Evolutionary conservation across 2,329 filamentous ascomycete genomes (phyloP).

Genomic region (Coniochaeta pulveracea): DNA sequence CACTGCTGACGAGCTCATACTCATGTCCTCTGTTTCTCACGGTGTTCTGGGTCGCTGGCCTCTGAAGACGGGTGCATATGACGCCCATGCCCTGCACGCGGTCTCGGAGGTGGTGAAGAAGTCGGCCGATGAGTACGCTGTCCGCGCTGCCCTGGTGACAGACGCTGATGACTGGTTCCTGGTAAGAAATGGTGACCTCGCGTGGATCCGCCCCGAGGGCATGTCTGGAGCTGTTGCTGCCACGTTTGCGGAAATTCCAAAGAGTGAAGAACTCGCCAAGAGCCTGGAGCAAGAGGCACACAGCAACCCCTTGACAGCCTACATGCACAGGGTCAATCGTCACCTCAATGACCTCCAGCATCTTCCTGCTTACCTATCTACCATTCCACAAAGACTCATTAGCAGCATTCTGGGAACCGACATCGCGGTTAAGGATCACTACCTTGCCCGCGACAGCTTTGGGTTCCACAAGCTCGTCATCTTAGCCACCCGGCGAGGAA

Average conservation of each 20-base stretch:
- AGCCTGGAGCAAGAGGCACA: conserved; percentile 81
- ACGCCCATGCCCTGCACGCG: conserved; percentile 47
- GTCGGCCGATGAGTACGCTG: conserved; percentile 55
- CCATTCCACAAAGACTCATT: conserved; percentile 57
- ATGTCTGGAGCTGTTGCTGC: conserved; percentile 72
- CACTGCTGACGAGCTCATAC: conserved; percentile 59
- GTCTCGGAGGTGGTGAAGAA: conserved; percentile 77
- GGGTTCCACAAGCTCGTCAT: conserved; percentile 82
- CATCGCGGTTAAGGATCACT: conserved; percentile 27
- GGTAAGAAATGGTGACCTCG: conserved; percentile 67
- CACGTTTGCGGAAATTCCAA: conserved; percentile 66
- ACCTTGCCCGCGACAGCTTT: conserved; percentile 60
- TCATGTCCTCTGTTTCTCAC: conserved; percentile 68
- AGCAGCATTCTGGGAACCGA: conserved; percentile 51
- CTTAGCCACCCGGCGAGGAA: conserved; percentile 67
- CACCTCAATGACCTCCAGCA: conserved; percentile 69
- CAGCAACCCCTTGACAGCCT: conserved; percentile 69
- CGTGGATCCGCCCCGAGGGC: conserved; percentile 75
- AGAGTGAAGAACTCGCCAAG: conserved; percentile 62
- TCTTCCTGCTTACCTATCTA: conserved; percentile 62
- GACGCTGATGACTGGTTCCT: conserved; percentile 68
- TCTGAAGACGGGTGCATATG: conserved; percentile 31
- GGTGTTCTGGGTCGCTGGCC: conserved; percentile 67
- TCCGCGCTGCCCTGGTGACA: conserved; percentile 63
- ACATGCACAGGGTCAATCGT: conserved; percentile 73